Evolutionary conservation across 176 grass and related monocot species (phyloP).

Genomic region (Aegilops longissima): DNA sequence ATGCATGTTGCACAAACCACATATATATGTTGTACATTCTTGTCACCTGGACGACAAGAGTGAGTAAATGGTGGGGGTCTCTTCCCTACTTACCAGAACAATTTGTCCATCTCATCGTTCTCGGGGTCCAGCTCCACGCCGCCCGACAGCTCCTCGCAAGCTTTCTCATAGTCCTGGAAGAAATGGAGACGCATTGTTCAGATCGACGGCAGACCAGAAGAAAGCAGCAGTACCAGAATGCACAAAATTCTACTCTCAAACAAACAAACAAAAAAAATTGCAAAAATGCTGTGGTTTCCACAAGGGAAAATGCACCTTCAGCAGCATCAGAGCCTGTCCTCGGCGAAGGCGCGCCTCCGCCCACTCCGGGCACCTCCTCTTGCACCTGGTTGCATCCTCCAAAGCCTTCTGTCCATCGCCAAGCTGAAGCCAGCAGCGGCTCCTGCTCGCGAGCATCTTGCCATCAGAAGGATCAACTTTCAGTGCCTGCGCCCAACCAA

Average conservation of each 20-base stretch:
- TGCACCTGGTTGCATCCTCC: conserved; percentile 28
- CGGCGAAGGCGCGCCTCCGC: conserved; percentile 34
- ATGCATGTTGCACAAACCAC: background rate
- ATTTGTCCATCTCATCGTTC: conserved; percentile 11
- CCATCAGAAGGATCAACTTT: conserved; percentile 29
- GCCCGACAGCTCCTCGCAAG: background rate
- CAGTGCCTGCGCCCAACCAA: conserved; percentile 25
- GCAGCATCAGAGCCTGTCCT: conserved; percentile 31
- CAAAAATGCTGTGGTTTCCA: background rate
- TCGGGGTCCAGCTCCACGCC: background rate
- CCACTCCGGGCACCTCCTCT: conserved; percentile 24
- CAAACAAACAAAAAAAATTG: background rate
- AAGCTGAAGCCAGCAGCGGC: conserved; percentile 49
- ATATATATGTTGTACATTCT: background rate
- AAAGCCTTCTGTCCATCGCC: conserved; percentile 39
- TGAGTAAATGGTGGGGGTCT: background rate
- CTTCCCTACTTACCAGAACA: background rate
- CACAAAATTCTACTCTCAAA: background rate
- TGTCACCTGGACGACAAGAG: background rate
- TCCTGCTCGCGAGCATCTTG: conserved; percentile 45
- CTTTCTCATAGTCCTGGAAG: background rate
- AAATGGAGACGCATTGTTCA: background rate
- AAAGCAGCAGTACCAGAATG: too few species aligned
- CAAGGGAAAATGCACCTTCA: background rate
- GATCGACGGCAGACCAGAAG: too few species aligned